phyloP scores from a whole-genome alignment of 2,329 filamentous ascomycete species.

The Exophiala viscosa region DNA sequence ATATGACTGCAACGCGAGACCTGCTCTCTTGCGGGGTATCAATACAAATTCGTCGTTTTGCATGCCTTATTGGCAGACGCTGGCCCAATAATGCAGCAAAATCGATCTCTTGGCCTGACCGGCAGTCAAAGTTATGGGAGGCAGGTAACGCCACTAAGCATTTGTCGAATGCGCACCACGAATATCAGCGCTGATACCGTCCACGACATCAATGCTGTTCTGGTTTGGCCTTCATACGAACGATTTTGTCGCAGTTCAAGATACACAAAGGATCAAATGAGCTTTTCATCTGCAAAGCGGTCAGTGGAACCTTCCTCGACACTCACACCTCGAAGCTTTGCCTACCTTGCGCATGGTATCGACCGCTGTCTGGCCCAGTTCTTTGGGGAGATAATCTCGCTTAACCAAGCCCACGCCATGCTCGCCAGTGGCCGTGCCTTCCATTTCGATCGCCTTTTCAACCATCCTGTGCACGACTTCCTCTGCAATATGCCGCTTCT shows the following conservation, averaged over 20 bases:
- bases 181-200: too few relatives aligned
- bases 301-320: neutral
- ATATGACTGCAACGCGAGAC: too few relatives aligned
- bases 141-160: too few relatives aligned
- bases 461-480: conserved; percentile 66
- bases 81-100: too few relatives aligned
- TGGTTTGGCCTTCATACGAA: neutral
- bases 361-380: neutral
- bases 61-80: too few relatives aligned
- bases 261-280: neutral
- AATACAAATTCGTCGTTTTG: too few relatives aligned
- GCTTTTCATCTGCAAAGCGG: neutral
- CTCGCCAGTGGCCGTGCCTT: conserved; percentile 27
- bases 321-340: neutral
- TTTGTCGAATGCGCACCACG: too few relatives aligned
- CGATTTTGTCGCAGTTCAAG: neutral
- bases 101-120: too few relatives aligned
- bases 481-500: conserved; percentile 43
- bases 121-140: too few relatives aligned
- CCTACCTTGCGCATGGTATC: neutral
- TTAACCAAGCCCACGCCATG: neutral
- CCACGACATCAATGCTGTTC: too few relatives aligned
- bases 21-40: too few relatives aligned
- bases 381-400: neutral
- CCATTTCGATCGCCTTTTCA: conserved; percentile 27